Evolutionary conservation across 352 stramenopile species (phyloP).

Genomic region (Phytophthora quininea): DNA sequence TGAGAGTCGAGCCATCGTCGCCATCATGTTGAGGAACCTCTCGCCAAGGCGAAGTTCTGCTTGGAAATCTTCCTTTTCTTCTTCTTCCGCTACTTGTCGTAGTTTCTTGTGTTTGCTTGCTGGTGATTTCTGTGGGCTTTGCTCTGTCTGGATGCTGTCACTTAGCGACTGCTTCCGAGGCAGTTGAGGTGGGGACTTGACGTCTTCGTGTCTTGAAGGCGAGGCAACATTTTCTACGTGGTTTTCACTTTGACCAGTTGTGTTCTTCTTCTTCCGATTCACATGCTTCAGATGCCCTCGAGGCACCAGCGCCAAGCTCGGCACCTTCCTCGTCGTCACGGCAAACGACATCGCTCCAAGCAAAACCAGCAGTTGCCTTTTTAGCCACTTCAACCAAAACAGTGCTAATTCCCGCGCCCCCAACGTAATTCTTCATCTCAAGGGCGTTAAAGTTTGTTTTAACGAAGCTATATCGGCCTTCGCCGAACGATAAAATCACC

Average conservation of each 20-base stretch:
- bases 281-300: slow-evolving; percentile 34
- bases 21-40: slow-evolving; percentile 66
- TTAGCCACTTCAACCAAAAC: neutral
- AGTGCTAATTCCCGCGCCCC: neutral
- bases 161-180: slow-evolving; percentile 2
- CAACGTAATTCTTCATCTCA: too few relatives aligned
- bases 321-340: slow-evolving; percentile 35
- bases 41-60: slow-evolving; percentile 51
- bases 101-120: neutral
- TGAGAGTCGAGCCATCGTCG: slow-evolving; percentile 48
- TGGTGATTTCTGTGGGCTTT: neutral
- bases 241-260: neutral
- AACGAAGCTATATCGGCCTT: too few relatives aligned
- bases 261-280: slow-evolving; percentile 19
- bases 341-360: too few relatives aligned
- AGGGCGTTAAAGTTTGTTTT: too few relatives aligned
- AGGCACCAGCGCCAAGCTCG: slow-evolving; percentile 58
- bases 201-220: neutral
- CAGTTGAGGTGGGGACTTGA: slow-evolving; percentile 4
- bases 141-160: slow-evolving; percentile 2
- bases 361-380: too few relatives aligned
- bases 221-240: neutral
- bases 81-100: neutral
- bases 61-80: slow-evolving; percentile 6
- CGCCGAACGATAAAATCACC: too few relatives aligned